Evolutionary conservation across 257 asterid genomes (phyloP), one percentile per base, ranked within the genome.

Genomic region (Eucommia ulmoides): DNA sequence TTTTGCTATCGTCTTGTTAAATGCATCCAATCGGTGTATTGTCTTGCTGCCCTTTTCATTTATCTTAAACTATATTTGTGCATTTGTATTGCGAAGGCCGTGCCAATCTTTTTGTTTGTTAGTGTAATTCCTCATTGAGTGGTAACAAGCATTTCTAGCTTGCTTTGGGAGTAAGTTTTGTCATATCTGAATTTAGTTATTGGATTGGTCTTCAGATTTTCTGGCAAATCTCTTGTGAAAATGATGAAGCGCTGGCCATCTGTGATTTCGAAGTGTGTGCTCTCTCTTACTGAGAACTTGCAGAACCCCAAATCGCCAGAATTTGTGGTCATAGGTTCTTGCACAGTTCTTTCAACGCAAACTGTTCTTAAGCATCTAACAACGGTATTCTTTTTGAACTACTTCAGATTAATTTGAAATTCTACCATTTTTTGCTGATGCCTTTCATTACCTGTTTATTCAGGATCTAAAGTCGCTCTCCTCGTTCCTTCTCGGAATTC

Each of bases 171-270:
- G 58, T 56, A 58, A 58, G 33, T 33, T 59, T 47, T 42, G 22
- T 56, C 51, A 8, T 47, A 29, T 53, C 33, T 41, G 45, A 60
- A 56, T 52, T 56, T 20, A 58, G 26, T 44, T 26, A 26, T 45
- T 53, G 49, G 45, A 47, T 62, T 51, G 72, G 46, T 62, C 59
- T 46, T 50, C 78, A 91, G 99, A 55, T 80, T 75, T 66, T 94
- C 99, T 64, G 79, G 88, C 52, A 86, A 75, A 67, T 66, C 79
- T 54, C 73, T 86, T 67, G 60, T 86, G 70, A 91, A 79, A 76
- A 80, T 83, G 87, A 77, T 86, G 81, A 86, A 86, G 65, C 76
- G 94, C 67, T 91, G 99, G 99, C 99, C 99, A 21, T 79, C 96
- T 61, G 77, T 93, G 55, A 86, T 81, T 66, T 79, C 96, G 56